These are phyloP conservation scores for Hirsutella rhossiliensis DNA, from an alignment of 2,329 filamentous ascomycete species.

Conservation along the genomic window DNA sequence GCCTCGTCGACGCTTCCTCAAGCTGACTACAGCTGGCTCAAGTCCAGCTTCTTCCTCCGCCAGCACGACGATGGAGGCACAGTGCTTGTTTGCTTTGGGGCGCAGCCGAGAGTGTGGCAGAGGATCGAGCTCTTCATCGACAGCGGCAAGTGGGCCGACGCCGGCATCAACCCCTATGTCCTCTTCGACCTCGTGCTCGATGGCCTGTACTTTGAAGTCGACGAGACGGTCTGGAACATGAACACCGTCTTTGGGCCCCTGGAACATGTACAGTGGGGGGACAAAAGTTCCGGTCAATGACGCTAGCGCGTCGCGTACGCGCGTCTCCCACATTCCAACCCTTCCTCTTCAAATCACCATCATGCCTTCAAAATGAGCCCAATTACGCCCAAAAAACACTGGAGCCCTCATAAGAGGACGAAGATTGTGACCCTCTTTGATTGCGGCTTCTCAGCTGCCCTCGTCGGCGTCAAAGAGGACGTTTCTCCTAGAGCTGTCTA, in stretches of 20 bases:
- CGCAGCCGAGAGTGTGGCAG: constrained; percentile 8
- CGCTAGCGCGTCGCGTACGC: too few species aligned
- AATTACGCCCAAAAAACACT: too few species aligned
- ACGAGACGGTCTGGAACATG: constrained; percentile 17
- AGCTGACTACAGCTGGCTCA: constrained; percentile 15
- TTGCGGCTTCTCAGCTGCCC: too few species aligned
- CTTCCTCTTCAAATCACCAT: too few species aligned
- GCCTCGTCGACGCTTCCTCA: constrained; percentile 11
- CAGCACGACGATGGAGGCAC: constrained; percentile 6
- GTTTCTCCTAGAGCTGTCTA: too few species aligned
- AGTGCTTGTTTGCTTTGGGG: constrained; percentile 15
- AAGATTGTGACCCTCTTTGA: too few species aligned
- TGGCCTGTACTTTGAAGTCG: constrained; percentile 14
- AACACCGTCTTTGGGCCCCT: constrained; percentile 16
- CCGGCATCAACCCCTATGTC: constrained; percentile 12
- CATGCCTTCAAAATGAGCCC: too few species aligned
- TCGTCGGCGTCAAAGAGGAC: too few species aligned
- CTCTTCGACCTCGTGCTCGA: constrained; percentile 17
- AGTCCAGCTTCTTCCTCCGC: constrained; percentile 15
- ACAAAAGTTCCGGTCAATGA: too few species aligned
- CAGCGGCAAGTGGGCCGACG: constrained; percentile 12
- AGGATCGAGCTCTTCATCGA: constrained; percentile 12
- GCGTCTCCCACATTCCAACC: too few species aligned
- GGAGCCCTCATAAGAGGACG: too few species aligned
- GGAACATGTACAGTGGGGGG: too few species aligned